Evolutionary conservation across 78 protist genomes (phyloP), one percentile per base, ranked within the genome.

Genomic region (Ministeria vibrans): DNA sequence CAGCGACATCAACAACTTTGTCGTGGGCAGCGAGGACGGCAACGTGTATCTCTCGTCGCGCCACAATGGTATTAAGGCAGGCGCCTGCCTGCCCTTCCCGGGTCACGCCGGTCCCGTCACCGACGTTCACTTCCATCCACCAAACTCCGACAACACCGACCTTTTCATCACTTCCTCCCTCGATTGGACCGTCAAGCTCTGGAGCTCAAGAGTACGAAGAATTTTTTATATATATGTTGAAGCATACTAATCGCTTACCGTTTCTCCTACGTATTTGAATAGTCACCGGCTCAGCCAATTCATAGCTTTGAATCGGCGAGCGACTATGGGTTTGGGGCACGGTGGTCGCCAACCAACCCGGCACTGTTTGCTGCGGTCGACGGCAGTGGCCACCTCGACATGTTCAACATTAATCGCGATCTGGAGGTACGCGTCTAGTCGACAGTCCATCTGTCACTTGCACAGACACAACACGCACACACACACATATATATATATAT

Each of bases 321-420:
- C 49, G 95, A 91, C 30, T 91, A 91, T 51, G 88, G 88, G 15
- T 91, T 79, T 61, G 90, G 83, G 49, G 95, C 78, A 7, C 42
- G 78, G 45, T 91, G 95, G 95, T 91, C 92, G 49, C 95, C 95
- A 11, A 82, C 80, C n/a, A 86, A 82, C 63, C 95, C 95, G 38
- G 78, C 88, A 0, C 59, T 91, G 1, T 88, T 91, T 45, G 86
- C 92, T 0, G 63, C 92, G 20, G 90, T 84, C 45, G 95, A 88
- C 39, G 95, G 92, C 18, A 27, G 72, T n/a, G 86, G 91, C n/a
- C 30, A 34, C 1, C 75, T 91, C 5, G 53, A 82, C 25, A 53
- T 91, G 36, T 91, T 92, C 92, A 87, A 91, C 77, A 15, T 88
- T 38, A 77, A 69, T 36, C 71, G 74, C 34, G 79, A 77, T n/a